These are phyloP conservation scores for Claviceps pazoutovae DNA, from an alignment of 2,329 filamentous ascomycete genomes.

Conservation along the genomic window DNA sequence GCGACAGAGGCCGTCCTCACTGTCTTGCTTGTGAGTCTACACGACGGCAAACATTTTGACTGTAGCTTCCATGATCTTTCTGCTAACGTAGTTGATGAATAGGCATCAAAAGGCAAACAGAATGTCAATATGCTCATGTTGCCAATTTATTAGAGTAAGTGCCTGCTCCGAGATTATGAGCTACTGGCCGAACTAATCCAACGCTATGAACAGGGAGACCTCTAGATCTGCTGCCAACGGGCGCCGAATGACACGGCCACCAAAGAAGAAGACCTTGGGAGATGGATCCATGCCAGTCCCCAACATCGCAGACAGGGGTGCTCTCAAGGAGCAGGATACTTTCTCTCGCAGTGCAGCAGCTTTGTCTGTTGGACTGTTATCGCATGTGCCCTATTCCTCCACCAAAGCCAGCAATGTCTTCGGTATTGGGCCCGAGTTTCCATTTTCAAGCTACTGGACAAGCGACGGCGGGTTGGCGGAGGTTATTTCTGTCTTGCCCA, in stretches of 20 bases:
- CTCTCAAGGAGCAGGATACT: conserved; percentile 28
- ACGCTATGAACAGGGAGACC: conserved; percentile 37
- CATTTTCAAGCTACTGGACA: conserved; percentile 77
- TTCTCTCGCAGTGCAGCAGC: conserved; percentile 37
- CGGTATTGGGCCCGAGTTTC: conserved; percentile 65
- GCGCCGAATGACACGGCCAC: conserved; percentile 42
- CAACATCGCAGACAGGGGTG: conserved; percentile 41
- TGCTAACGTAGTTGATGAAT: conserved; percentile 20
- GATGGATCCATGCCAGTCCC: conserved; percentile 29
- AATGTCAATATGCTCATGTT: conserved; percentile 62
- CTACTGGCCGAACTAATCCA: conserved; percentile 5
- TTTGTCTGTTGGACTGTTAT: conserved; percentile 48
- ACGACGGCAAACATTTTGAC: neutral
- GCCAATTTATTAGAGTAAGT: conserved; percentile 64
- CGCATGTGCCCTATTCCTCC: conserved; percentile 58
- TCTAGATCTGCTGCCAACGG: conserved; percentile 38
- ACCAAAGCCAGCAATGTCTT: conserved; percentile 65
- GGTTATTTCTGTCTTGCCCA: conserved; percentile 61
- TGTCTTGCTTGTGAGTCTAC: conserved; percentile 45
- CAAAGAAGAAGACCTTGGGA: conserved; percentile 35
- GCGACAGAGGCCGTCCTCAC: conserved; percentile 58
- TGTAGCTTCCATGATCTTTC: neutral
- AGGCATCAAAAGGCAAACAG: conserved; percentile 64
- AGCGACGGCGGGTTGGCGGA: conserved; percentile 62
- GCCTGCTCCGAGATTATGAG: neutral